A percentile compares a stretch with the other conserved stretches of the same genome.
Conservation (phyloP, 169 alveolate genomes). For the Eimeria zaria region DNA sequence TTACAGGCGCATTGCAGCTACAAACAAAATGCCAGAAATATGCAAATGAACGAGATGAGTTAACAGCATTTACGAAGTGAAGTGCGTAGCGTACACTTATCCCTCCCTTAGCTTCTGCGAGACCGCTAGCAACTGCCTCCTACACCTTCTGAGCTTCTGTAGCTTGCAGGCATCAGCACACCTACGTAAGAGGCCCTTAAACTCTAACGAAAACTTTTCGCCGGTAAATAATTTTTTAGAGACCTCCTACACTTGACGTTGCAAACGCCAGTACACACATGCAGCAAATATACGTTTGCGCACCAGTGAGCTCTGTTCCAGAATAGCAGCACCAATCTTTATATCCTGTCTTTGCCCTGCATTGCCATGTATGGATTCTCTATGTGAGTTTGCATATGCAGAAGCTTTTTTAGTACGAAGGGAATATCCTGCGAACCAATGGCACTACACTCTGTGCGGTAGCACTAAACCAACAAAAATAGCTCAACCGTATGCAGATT, state of each 20-base stretch:
- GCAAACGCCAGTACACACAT: background rate
- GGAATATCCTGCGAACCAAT: background rate
- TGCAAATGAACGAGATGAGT: background rate
- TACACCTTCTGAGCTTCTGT: background rate
- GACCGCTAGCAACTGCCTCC: background rate
- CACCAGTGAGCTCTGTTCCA: background rate
- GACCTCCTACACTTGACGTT: background rate
- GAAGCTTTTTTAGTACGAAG: background rate
- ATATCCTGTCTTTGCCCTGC: background rate
- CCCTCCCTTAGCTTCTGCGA: slow-evolving; percentile 2
- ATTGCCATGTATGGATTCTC: background rate
- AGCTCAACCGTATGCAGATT: background rate
- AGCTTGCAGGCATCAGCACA: background rate
- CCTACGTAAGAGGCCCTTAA: background rate
- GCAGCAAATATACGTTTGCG: background rate
- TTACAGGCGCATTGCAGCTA: background rate
- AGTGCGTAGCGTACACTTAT: background rate
- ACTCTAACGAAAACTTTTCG: background rate
- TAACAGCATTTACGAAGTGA: background rate
- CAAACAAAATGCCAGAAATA: background rate
- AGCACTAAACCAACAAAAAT: background rate
- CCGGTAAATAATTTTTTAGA: background rate
- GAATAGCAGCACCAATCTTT: background rate
- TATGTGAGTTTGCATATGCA: background rate
- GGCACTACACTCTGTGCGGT: background rate